Base-by-base conservation (phyloP, 805 yeast species). In the Barnettozyma siamensis region DNA sequence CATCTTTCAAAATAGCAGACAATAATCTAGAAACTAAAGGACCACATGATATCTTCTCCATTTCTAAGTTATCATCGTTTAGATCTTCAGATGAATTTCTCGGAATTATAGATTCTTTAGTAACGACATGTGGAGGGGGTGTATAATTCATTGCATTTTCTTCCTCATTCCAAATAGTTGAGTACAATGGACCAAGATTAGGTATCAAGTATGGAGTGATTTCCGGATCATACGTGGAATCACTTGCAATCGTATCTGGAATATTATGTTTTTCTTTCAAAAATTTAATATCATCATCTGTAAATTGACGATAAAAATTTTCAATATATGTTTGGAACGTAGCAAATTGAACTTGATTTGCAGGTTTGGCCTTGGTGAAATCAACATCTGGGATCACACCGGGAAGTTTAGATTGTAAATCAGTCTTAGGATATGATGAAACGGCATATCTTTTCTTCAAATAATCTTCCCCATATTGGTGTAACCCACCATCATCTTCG, bases 351-450 rank as follows among this genome's bases (percentile, higher is more conserved):
- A 91, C 93, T 65, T 93, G 99, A 60, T 88, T 91, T 2, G 88
- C 64, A 16, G 89, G 89, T 55, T 89, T 91, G 12, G 81, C 77
- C 47, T 79, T 78, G 5, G 96, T 81, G 42, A 86, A 88, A 62
- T 93, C 98, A 42, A 72, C 74, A 59, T 85, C 80, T 10, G 99
- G 99, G 20, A 88, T 80, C 28, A 71, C 77, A 3, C 99, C 99
- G 0, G 99, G 96, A 24, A 93, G 67, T 46, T 83, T 62, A 41
- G 79, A 83, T 49, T 77, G 70, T 34, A 93, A 66, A 56, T 89
- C 95, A 31, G 70, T 70, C 26, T 80, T 75, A 0, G 99, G 99
- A 58, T 79, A 93, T n/a, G 89, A 79, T 0, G 93, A 85, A 13
- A 93, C 99, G 4, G 85, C 96, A 54, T 80, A 88, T 58, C 83